phyloP scores from a whole-genome alignment of 345 rosid species.

The Cochlearia excelsa region DNA sequence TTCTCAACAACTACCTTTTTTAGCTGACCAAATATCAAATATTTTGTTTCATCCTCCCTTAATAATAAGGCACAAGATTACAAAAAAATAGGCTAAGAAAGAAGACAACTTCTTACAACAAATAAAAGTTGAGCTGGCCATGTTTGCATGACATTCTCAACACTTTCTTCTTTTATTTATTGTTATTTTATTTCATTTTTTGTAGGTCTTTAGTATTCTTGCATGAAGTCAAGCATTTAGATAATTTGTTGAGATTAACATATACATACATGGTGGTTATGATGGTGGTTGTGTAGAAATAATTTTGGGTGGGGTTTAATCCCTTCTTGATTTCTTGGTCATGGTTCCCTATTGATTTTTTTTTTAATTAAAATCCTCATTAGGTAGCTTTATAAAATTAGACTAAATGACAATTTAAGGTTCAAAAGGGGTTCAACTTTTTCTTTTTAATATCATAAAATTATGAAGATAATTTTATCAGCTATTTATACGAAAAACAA shows the following conservation, averaged over 20 bases:
- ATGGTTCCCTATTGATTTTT: neutral
- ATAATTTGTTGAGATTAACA: conserved; percentile 2
- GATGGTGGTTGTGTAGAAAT: conserved; percentile 22
- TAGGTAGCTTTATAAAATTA: neutral
- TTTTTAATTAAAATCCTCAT: too few species aligned
- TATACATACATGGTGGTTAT: conserved; percentile 29
- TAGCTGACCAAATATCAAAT: conserved; percentile 9
- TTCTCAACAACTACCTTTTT: conserved; percentile 21
- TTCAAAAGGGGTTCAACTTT: too few species aligned
- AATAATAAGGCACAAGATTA: conserved; percentile 19
- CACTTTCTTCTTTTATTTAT: conserved; percentile 23
- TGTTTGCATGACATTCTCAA: conserved; percentile 39
- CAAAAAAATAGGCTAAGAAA: conserved; percentile 22
- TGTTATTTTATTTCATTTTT: conserved; percentile 9
- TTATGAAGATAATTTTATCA: too few species aligned
- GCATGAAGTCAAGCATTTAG: conserved; percentile 36
- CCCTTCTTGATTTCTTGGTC: conserved; percentile 2
- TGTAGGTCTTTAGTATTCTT: conserved; percentile 19
- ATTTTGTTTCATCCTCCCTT: conserved; percentile 29
- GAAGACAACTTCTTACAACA: conserved; percentile 33
- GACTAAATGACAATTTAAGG: too few species aligned
- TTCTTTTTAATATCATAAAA: too few species aligned
- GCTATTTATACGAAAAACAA: too few species aligned
- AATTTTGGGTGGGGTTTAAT: conserved; percentile 12
- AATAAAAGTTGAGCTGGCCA: conserved; percentile 37